Percentiles rank a stretch among this genome's conserved stretches.
Conservation (phyloP, 1,284 basidiomycete genomes). For the Microbotryum intermedium region DNA sequence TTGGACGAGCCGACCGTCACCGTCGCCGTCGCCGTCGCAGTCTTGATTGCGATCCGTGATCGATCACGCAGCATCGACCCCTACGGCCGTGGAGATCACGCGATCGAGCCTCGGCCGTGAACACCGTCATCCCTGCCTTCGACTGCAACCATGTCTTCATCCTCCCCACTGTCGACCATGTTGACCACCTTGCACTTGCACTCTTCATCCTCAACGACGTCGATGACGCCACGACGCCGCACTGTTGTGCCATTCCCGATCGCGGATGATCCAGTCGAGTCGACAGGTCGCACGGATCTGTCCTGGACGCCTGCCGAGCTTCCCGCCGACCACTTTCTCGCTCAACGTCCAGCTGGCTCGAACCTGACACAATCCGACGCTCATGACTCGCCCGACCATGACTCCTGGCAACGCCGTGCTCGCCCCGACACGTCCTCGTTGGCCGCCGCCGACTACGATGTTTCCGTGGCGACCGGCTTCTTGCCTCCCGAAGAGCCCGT, state of each 20-base stretch:
- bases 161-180: no score
- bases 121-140: no score
- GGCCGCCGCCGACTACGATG: slow-evolving; percentile 88
- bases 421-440: slow-evolving; percentile 67
- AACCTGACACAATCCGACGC: not conserved
- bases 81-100: no score
- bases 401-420: slow-evolving; percentile 10
- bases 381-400: not conserved
- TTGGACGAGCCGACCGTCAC: no score
- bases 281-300: not conserved
- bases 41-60: no score
- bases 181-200: no score
- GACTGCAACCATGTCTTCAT: no score
- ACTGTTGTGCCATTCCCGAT: slow-evolving; percentile 13
- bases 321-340: slow-evolving; percentile 27
- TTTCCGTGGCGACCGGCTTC: slow-evolving; percentile 84
- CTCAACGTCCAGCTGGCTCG: slow-evolving; percentile 9
- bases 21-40: no score
- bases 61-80: no score
- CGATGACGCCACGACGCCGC: not conserved
- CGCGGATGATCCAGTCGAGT: not conserved
- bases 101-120: no score
- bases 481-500: slow-evolving; percentile 75
- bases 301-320: not conserved
- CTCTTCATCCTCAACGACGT: no score